Conservation (phyloP, 768 basidiomycete genomes). For the Gymnopilus dilepis region DNA sequence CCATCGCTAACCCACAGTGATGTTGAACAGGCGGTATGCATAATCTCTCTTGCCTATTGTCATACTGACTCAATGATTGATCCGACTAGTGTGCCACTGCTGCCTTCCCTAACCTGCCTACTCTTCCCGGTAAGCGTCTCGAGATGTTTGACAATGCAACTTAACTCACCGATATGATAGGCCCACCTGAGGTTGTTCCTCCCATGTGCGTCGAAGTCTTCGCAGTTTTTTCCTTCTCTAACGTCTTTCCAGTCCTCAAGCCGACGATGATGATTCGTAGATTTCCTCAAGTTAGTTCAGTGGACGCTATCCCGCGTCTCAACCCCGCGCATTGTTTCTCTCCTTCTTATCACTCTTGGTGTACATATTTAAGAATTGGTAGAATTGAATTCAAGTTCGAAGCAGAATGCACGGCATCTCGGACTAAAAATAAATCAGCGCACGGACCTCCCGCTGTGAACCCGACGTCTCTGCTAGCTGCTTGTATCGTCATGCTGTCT, state of each 20-base stretch:
- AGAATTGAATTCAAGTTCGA: not conserved
- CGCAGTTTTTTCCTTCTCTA: not conserved
- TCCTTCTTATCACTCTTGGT: not conserved
- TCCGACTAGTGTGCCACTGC: not conserved
- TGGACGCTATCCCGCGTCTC: not conserved
- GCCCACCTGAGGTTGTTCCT: not conserved
- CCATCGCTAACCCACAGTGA: not conserved
- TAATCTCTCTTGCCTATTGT: not conserved
- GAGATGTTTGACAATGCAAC: no score
- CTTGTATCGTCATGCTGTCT: no score
- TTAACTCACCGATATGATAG: not conserved
- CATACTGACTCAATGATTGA: not conserved
- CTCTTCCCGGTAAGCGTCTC: not conserved
- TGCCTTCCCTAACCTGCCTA: not conserved
- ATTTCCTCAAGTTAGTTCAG: not conserved
- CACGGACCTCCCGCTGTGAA: no score
- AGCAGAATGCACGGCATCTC: no score
- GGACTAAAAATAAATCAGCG: no score
- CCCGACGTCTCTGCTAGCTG: no score
- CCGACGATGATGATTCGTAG: not conserved
- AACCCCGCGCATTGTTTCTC: not conserved
- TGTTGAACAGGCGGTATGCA: slow-evolving; percentile 4
- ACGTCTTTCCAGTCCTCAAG: not conserved
- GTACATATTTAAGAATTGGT: not conserved
- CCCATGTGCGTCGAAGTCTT: not conserved